Percentiles rank a stretch among this genome's conserved stretches.
phyloP scores from a whole-genome alignment of 352 stramenopile species.

The Phytopythium vexans region DNA sequence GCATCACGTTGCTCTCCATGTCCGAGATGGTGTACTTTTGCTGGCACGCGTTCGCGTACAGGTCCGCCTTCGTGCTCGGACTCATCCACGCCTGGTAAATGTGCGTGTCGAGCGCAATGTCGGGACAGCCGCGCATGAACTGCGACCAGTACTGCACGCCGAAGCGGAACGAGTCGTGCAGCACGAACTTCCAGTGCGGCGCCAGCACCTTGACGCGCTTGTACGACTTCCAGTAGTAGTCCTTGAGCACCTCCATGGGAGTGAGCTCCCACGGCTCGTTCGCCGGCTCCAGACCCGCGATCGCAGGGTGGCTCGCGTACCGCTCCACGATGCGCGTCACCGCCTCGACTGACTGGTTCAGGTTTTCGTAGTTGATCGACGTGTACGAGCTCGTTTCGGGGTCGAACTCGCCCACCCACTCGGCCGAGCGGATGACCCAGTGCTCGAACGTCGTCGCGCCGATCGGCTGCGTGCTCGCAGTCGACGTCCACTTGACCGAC shows the following conservation, averaged over 20 bases:
- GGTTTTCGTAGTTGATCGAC: constrained; percentile 90
- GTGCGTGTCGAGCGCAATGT: constrained; percentile 94
- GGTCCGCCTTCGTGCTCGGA: constrained; percentile 65
- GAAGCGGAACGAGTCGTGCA: constrained; percentile 96
- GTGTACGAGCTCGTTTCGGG: constrained; percentile 79
- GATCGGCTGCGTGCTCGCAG: constrained; percentile 68
- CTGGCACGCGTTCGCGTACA: constrained; percentile 89
- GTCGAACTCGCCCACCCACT: constrained; percentile 92
- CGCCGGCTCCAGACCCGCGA: constrained; percentile 92
- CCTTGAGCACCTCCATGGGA: constrained; percentile 88
- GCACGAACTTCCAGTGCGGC: constrained; percentile 94
- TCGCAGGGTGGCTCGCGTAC: constrained; percentile 84
- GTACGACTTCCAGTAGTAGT: constrained; percentile 97
- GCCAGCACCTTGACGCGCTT: constrained; percentile 90
- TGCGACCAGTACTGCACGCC: constrained; percentile 58
- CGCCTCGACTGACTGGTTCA: constrained; percentile 90
- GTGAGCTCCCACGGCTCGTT: constrained; percentile 97
- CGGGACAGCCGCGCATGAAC: constrained; percentile 84
- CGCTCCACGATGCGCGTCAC: constrained; percentile 88
- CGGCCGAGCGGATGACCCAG: constrained; percentile 86
- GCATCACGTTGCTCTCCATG: constrained; percentile 92
- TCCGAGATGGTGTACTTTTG: constrained; percentile 84
- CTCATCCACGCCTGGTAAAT: constrained; percentile 93
- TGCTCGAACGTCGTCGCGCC: constrained; percentile 90
- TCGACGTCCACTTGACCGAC: constrained; percentile 88